These are phyloP conservation scores for Gossypium aridum DNA, from an alignment of 441 rosid genomes.

Conservation along the genomic window DNA sequence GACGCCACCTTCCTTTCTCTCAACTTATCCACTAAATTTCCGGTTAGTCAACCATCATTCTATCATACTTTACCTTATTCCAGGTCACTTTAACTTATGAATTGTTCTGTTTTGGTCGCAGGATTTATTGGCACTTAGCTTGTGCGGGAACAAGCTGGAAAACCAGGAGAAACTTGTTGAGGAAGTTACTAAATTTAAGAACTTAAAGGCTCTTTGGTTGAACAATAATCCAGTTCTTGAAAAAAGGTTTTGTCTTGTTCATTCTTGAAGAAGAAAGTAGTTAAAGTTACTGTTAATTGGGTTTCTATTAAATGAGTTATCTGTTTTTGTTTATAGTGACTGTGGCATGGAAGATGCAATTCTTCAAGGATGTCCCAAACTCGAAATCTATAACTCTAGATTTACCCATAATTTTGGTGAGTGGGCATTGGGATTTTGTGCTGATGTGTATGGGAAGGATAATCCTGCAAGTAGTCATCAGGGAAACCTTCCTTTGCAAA, in stretches of 20 bases:
- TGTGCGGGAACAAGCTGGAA: slow-evolving; percentile 65
- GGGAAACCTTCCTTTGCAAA: slow-evolving; percentile 37
- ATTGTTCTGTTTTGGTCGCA: slow-evolving; percentile 19
- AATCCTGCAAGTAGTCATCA: slow-evolving; percentile 38
- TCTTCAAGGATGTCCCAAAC: slow-evolving; percentile 54
- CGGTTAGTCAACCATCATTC: slow-evolving; percentile 28
- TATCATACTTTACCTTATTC: neutral
- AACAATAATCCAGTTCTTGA: slow-evolving; percentile 64
- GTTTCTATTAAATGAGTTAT: slow-evolving; percentile 9
- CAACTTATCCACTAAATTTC: slow-evolving; percentile 52
- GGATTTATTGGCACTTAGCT: slow-evolving; percentile 82
- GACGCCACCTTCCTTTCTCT: slow-evolving; percentile 56
- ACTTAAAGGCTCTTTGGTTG: slow-evolving; percentile 77
- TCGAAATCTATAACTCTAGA: slow-evolving; percentile 76
- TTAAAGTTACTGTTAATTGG: neutral
- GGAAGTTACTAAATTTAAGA: slow-evolving; percentile 62
- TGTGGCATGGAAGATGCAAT: slow-evolving; percentile 37
- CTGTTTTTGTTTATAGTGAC: slow-evolving; percentile 38
- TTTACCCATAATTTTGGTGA: slow-evolving; percentile 61
- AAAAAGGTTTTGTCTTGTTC: slow-evolving; percentile 38
- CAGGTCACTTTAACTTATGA: neutral
- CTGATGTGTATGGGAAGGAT: slow-evolving; percentile 53
- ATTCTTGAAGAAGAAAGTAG: neutral
- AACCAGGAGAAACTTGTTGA: slow-evolving; percentile 39
- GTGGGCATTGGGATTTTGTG: slow-evolving; percentile 94